phyloP scores from a whole-genome alignment of 2,329 filamentous ascomycete species.

The Seiridium unicorne region DNA sequence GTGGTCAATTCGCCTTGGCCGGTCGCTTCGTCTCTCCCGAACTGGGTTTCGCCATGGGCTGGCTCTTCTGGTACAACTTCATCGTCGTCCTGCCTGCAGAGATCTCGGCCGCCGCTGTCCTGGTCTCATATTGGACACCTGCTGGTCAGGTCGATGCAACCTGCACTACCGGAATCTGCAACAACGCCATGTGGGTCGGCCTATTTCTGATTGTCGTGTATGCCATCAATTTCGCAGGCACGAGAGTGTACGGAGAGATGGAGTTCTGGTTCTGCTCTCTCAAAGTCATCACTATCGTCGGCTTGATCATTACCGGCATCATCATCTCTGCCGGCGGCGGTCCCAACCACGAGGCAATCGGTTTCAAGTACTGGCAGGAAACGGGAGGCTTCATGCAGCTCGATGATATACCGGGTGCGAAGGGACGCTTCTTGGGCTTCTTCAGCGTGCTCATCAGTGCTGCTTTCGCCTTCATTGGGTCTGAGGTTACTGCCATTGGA shows the following conservation, averaged over 20 bases:
- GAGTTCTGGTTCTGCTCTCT: slow-evolving; percentile 2
- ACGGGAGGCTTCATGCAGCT: neutral
- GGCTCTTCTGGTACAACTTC: slow-evolving; percentile 15
- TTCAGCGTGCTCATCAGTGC: neutral
- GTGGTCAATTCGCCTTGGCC: slow-evolving; percentile 16
- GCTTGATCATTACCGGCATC: slow-evolving; percentile 5
- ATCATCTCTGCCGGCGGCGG: slow-evolving; percentile 1
- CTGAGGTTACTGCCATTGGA: neutral
- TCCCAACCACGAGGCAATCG: slow-evolving; percentile 1
- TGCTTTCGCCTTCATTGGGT: neutral
- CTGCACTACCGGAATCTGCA: slow-evolving; percentile 14
- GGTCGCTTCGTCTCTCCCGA: slow-evolving; percentile 15
- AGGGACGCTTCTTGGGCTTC: neutral
- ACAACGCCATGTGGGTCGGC: slow-evolving; percentile 14
- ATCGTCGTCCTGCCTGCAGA: slow-evolving; percentile 15
- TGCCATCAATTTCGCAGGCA: slow-evolving; percentile 1
- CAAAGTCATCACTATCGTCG: slow-evolving; percentile 4
- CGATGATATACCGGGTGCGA: neutral
- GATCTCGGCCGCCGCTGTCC: slow-evolving; percentile 14
- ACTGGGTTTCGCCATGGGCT: slow-evolving; percentile 16
- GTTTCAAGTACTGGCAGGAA: slow-evolving; percentile 2
- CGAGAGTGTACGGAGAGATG: slow-evolving; percentile 2
- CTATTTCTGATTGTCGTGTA: slow-evolving; percentile 7
- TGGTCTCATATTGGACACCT: slow-evolving; percentile 15
- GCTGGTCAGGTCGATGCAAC: slow-evolving; percentile 7